A percentile compares a stretch with the other conserved stretches of the same genome.
Conservation (phyloP, 139 green algal genomes). For the Chlamydomonas sphaeroides region DNA sequence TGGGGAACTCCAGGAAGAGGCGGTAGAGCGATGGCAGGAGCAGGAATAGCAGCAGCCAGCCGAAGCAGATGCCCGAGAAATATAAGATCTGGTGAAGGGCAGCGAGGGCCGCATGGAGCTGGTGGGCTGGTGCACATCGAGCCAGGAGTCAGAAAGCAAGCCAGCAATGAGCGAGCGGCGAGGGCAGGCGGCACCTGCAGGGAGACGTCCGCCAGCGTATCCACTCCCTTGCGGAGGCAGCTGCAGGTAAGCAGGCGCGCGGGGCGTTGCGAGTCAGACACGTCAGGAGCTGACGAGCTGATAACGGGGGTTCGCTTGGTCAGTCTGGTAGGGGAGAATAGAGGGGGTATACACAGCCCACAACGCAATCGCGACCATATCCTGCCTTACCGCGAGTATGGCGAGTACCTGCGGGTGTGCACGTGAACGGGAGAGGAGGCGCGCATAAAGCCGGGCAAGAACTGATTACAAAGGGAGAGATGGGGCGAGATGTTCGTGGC, state of each 20-base stretch:
- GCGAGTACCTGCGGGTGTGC: too few relatives aligned
- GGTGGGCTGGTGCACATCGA: too few relatives aligned
- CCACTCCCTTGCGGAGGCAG: background rate
- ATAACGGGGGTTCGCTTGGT: background rate
- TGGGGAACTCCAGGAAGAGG: conserved; percentile 40
- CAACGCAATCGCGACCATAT: too few relatives aligned
- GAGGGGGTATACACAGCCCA: too few relatives aligned
- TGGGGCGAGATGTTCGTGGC: background rate
- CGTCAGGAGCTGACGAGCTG: background rate
- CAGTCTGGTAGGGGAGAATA: too few relatives aligned
- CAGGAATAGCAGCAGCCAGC: conserved; percentile 36
- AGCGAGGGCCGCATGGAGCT: background rate
- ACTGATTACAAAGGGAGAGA: background rate
- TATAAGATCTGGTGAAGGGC: conserved; percentile 10
- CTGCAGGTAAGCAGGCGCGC: background rate
- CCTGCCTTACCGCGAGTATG: too few relatives aligned
- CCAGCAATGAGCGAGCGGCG: background rate
- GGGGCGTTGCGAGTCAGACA: background rate
- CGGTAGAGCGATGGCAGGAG: conserved; percentile 33
- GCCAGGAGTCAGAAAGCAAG: background rate
- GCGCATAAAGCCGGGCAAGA: too few relatives aligned
- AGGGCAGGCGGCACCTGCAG: background rate
- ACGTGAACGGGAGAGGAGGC: too few relatives aligned
- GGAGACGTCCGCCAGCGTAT: conserved; percentile 16
- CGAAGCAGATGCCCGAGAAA: conserved; percentile 7